A percentile compares a stretch with the other conserved stretches of the same genome.
Evolutionary conservation across 495 filamentous ascomycete species (phyloP).

Genomic region (Aspergillus homomorphus): DNA sequence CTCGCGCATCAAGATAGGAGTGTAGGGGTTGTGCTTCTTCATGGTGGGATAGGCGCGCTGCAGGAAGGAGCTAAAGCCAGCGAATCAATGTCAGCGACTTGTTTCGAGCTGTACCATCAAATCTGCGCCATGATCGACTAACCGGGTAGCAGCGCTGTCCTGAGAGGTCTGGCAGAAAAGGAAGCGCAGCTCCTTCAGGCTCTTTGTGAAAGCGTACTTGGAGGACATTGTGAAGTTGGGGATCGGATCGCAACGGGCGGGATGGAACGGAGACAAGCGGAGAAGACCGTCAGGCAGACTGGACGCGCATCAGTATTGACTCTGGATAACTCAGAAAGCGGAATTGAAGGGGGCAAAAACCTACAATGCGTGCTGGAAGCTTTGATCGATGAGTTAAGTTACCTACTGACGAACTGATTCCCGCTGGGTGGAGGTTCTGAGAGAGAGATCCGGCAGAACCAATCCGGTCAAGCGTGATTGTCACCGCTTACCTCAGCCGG

Average conservation of each 20-base stretch:
- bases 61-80: slow-evolving; percentile 69
- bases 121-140: slow-evolving; percentile 14
- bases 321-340: slow-evolving; percentile 5
- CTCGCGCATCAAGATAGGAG: slow-evolving; percentile 91
- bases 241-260: slow-evolving; percentile 8
- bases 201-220: slow-evolving; percentile 86
- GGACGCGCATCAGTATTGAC: not conserved
- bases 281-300: not conserved
- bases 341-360: not conserved
- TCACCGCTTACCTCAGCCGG: slow-evolving; percentile 37
- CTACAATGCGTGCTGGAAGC: slow-evolving; percentile 1
- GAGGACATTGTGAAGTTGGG: slow-evolving; percentile 63
- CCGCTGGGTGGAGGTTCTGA: slow-evolving; percentile 8
- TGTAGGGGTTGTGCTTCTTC: slow-evolving; percentile 98
- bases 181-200: slow-evolving; percentile 94
- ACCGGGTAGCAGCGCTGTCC: slow-evolving; percentile 83
- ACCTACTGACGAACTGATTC: slow-evolving; percentile 2
- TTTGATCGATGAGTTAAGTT: not conserved
- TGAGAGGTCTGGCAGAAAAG: slow-evolving; percentile 92
- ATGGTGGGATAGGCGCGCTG: slow-evolving; percentile 92
- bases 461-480: slow-evolving; percentile 29
- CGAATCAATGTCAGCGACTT: slow-evolving; percentile 16
- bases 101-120: not conserved
- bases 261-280: slow-evolving; percentile 2
- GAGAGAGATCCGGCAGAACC: slow-evolving; percentile 8